Evolutionary conservation across 257 asterid species (phyloP).

Genomic region (Ocimum tenuiflorum): DNA sequence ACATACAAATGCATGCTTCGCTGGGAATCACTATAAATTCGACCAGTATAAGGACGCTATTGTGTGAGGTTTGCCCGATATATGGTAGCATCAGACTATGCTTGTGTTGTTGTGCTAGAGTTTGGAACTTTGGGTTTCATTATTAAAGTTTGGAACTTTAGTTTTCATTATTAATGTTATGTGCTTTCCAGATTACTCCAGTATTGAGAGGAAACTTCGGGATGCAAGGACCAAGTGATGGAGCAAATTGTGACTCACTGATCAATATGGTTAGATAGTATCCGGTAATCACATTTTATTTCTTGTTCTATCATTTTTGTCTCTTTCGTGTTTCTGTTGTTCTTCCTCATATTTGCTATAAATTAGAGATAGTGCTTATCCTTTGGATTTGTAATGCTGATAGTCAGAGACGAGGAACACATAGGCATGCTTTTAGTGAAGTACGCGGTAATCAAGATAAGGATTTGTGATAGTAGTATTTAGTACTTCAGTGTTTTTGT

Average conservation of each 20-base stretch:
- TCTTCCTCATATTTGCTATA: background rate
- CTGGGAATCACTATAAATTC: background rate
- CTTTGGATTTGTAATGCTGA: conserved; percentile 10
- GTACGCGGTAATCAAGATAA: conserved; percentile 1
- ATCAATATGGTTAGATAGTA: conserved; percentile 58
- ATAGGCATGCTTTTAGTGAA: conserved; percentile 8
- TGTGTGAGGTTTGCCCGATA: conserved; percentile 2
- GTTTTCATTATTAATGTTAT: conserved; percentile 12
- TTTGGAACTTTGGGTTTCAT: conserved; percentile 2
- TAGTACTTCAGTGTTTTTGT: background rate
- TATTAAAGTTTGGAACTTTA: conserved; percentile 5
- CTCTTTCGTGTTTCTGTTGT: background rate
- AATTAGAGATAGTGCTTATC: background rate
- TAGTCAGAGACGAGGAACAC: background rate
- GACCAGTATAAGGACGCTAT: background rate
- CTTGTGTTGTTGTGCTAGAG: background rate
- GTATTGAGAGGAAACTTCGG: conserved; percentile 37
- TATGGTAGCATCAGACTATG: no score
- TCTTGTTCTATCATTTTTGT: conserved; percentile 11
- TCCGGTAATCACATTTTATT: conserved; percentile 40
- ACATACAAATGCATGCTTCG: conserved; percentile 1
- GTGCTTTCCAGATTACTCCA: conserved; percentile 44
- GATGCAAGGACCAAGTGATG: conserved; percentile 54
- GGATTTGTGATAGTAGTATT: conserved; percentile 2
- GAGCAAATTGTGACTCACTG: conserved; percentile 34